Evolutionary conservation across 768 basidiomycete genomes (phyloP).

Genomic region (Amylocystis lapponica): DNA sequence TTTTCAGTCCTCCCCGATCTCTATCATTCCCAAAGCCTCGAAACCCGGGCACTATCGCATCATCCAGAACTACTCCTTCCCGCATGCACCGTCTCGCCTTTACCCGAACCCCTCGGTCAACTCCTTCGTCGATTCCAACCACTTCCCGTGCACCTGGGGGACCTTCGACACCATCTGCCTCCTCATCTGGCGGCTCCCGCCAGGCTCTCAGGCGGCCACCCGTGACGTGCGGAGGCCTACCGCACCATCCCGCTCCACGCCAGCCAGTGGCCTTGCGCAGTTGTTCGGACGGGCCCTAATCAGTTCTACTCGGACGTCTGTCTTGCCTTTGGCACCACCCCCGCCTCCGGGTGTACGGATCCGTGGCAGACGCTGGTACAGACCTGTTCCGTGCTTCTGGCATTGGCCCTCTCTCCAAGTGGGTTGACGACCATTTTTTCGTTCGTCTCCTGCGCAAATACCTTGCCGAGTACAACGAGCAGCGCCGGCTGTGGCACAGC

Average conservation of each 20-base stretch:
- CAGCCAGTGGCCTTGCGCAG: slow-evolving; percentile 30
- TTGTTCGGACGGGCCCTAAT: too few species aligned
- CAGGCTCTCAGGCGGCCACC: slow-evolving; percentile 28
- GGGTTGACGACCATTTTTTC: slow-evolving; percentile 20
- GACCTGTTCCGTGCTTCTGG: slow-evolving; percentile 4
- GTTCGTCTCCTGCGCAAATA: background rate
- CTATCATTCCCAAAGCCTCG: slow-evolving; percentile 23
- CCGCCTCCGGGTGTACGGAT: slow-evolving; percentile 1
- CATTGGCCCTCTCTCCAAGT: slow-evolving; percentile 13
- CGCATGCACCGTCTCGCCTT: too few species aligned
- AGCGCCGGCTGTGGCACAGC: background rate
- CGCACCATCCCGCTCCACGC: slow-evolving; percentile 24
- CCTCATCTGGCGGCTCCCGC: slow-evolving; percentile 29
- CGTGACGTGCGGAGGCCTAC: slow-evolving; percentile 34
- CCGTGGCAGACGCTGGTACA: slow-evolving; percentile 4
- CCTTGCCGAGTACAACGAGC: background rate
- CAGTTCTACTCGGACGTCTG: too few species aligned
- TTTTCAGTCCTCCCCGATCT: slow-evolving; percentile 28
- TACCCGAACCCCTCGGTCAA: background rate
- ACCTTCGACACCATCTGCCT: slow-evolving; percentile 30
- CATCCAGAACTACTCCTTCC: slow-evolving; percentile 28
- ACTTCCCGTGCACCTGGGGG: slow-evolving; percentile 41
- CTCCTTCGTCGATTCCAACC: slow-evolving; percentile 23
- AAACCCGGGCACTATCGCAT: slow-evolving; percentile 17
- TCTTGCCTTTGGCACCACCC: too few species aligned